Evolutionary conservation across 352 stramenopile species (phyloP).

Genomic region (Elongisporangium senticosum): DNA sequence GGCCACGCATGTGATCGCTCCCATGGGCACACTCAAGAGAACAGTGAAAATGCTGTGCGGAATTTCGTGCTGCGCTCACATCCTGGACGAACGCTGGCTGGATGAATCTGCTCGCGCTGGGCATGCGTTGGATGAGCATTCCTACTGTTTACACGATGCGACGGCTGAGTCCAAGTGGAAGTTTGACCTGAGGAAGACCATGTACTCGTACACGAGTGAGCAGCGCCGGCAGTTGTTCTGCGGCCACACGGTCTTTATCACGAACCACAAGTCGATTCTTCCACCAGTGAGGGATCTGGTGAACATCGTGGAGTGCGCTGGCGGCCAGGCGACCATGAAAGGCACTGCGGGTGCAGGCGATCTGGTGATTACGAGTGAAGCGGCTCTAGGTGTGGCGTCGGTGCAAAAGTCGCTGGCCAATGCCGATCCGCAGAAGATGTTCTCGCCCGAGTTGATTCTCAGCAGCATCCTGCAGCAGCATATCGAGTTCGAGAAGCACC

Average conservation of each 20-base stretch:
- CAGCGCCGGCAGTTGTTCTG: conserved; percentile 23
- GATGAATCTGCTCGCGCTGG: conserved; percentile 28
- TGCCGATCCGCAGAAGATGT: conserved; percentile 17
- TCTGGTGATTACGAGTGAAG: conserved; percentile 32
- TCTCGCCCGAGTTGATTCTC: conserved; percentile 34
- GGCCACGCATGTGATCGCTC: conserved; percentile 48
- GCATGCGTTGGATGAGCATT: conserved; percentile 11
- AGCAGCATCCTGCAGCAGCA: conserved; percentile 37
- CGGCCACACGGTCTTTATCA: conserved; percentile 33
- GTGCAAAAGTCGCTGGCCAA: conserved; percentile 24
- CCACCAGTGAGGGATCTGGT: conserved; percentile 28
- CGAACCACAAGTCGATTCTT: conserved; percentile 38
- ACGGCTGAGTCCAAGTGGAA: conserved; percentile 41
- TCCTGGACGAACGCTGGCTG: conserved; percentile 44
- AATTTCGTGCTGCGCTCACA: conserved; percentile 48
- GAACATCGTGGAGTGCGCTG: conserved; percentile 35
- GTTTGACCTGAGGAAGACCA: conserved; percentile 38
- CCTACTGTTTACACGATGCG: conserved; percentile 35
- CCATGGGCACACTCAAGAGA: conserved; percentile 44
- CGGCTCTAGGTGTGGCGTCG: conserved; percentile 18
- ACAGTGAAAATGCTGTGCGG: conserved; percentile 57
- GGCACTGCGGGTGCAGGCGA: conserved; percentile 9
- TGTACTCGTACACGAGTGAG: conserved; percentile 26
- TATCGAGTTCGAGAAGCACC: conserved; percentile 28
- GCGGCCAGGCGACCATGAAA: conserved; percentile 16